phyloP scores from a whole-genome alignment of 148 eudicot genomes.

The Pouteria glomerata region DNA sequence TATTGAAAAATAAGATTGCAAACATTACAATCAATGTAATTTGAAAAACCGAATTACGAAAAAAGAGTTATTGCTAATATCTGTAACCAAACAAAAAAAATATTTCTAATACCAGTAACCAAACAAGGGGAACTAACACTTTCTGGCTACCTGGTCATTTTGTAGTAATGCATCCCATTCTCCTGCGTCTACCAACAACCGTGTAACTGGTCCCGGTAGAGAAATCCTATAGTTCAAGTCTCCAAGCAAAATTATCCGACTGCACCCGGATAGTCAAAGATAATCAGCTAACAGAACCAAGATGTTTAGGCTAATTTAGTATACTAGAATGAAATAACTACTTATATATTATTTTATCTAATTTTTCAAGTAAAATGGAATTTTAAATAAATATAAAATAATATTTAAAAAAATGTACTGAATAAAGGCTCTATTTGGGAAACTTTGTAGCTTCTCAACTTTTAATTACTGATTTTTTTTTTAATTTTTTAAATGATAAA shows the following conservation, averaged over 20 bases:
- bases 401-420: no score
- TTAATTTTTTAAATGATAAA: no score
- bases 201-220: constrained; percentile 21
- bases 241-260: constrained; percentile 39
- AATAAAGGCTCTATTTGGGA: no score
- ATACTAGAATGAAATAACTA: background rate
- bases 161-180: constrained; percentile 25
- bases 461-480: no score
- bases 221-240: constrained; percentile 49
- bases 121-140: no score
- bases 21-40: no score
- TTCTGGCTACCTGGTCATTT: constrained; percentile 31
- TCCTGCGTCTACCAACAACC: constrained; percentile 17
- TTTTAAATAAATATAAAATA: no score
- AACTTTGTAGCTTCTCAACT: no score
- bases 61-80: no score
- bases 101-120: no score
- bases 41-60: no score
- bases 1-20: background rate
- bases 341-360: background rate
- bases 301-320: background rate
- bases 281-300: background rate
- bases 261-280: constrained; percentile 17
- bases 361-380: background rate
- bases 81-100: no score